These are phyloP conservation scores for Solanum ossicruentum DNA, from an alignment of 257 asterid genomes.

Conservation along the genomic window DNA sequence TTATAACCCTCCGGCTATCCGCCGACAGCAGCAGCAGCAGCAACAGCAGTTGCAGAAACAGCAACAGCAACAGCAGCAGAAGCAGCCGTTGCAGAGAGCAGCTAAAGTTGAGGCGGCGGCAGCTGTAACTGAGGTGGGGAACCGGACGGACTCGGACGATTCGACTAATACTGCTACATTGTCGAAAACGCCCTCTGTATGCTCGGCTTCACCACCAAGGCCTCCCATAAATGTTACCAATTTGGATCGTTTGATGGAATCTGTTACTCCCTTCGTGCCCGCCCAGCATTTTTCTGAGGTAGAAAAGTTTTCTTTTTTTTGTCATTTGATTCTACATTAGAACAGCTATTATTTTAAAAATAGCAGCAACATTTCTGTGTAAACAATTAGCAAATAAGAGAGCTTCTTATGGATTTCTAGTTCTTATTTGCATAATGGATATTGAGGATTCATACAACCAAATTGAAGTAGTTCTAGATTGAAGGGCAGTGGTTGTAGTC, in stretches of 20 bases:
- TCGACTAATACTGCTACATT: constrained; percentile 32
- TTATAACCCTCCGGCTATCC: constrained; percentile 41
- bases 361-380: background rate
- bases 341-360: background rate
- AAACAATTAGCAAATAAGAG: background rate
- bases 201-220: constrained; percentile 15
- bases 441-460: background rate
- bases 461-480: background rate
- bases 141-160: constrained; percentile 18
- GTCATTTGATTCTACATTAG: background rate
- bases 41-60: constrained; percentile 20
- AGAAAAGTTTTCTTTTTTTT: background rate
- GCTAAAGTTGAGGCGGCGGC: constrained; percentile 12
- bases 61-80: constrained; percentile 18
- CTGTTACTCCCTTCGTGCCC: constrained; percentile 43
- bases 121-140: constrained; percentile 11
- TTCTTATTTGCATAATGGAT: background rate
- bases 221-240: constrained; percentile 25
- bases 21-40: constrained; percentile 37
- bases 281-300: constrained; percentile 50
- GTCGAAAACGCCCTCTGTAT: constrained; percentile 20
- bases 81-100: constrained; percentile 17
- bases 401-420: background rate
- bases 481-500: background rate
- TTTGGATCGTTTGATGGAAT: constrained; percentile 59